Evolutionary conservation across 306 rosid species (phyloP).

Genomic region (Fragaria nilgerrensis): DNA sequence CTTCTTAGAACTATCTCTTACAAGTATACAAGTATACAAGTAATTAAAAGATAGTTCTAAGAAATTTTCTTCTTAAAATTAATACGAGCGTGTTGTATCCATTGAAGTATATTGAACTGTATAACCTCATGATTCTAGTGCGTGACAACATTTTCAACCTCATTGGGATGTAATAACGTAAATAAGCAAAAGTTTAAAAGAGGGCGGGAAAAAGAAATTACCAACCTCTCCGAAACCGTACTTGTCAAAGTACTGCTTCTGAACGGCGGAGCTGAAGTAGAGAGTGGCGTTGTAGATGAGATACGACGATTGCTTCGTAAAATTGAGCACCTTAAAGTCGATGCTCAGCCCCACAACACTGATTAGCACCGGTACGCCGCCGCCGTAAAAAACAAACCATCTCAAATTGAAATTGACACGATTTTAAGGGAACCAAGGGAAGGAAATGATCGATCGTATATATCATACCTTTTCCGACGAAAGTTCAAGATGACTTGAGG

Average conservation of each 20-base stretch:
- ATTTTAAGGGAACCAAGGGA: not conserved
- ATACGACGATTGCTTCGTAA: constrained; percentile 80
- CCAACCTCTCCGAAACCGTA: constrained; percentile 67
- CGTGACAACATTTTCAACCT: too few relatives aligned
- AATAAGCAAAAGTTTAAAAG: not conserved
- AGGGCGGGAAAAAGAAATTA: not conserved
- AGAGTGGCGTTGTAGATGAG: constrained; percentile 75
- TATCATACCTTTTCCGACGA: constrained; percentile 71
- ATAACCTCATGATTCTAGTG: too few relatives aligned
- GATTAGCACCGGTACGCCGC: not conserved
- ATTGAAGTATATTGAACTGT: too few relatives aligned
- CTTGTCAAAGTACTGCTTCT: constrained; percentile 60
- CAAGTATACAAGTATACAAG: too few relatives aligned
- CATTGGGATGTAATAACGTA: not conserved
- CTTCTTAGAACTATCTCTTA: too few relatives aligned
- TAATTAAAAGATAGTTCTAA: too few relatives aligned
- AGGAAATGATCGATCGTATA: not conserved
- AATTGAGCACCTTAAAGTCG: constrained; percentile 72
- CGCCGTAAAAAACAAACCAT: not conserved
- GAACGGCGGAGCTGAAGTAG: constrained; percentile 69
- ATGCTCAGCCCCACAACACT: constrained; percentile 91
- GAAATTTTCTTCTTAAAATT: too few relatives aligned
- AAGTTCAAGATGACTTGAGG: constrained; percentile 82
- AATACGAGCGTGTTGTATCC: too few relatives aligned
- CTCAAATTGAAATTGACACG: not conserved